Conservation (phyloP, 2,329 filamentous ascomycete genomes). For the Penicillium sp. region DNA sequence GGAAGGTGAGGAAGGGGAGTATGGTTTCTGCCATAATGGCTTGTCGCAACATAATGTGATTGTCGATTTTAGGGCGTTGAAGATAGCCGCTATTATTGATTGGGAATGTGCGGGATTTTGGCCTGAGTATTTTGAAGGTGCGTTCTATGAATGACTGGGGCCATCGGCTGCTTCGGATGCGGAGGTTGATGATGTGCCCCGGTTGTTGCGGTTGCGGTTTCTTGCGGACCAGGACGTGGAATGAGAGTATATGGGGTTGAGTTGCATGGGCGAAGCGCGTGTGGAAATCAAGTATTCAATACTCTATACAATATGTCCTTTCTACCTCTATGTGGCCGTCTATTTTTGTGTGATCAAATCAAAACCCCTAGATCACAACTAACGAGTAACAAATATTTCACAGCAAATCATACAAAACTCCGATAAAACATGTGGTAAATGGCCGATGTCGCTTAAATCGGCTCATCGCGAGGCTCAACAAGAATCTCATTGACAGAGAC, state of each 20-base stretch:
- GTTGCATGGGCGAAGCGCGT: constrained; percentile 9
- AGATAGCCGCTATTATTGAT: not conserved
- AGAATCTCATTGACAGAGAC: constrained; percentile 78
- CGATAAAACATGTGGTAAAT: not conserved
- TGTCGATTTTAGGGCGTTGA: not conserved
- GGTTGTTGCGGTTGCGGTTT: not conserved
- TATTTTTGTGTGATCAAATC: constrained; percentile 1
- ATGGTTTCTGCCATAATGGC: not conserved
- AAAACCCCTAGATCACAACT: constrained; percentile 4
- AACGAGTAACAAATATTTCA: not conserved
- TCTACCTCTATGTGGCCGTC: constrained; percentile 9
- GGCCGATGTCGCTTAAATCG: constrained; percentile 52
- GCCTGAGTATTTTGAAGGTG: not conserved
- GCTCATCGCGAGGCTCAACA: constrained; percentile 75
- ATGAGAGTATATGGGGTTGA: not conserved
- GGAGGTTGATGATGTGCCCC: not conserved
- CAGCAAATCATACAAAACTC: constrained; percentile 1
- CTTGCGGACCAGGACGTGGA: not conserved
- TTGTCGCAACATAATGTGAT: not conserved
- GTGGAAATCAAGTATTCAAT: constrained; percentile 4
- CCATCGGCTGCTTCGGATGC: not conserved
- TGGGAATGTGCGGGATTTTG: not conserved
- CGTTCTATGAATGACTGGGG: not conserved
- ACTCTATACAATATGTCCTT: constrained; percentile 7
- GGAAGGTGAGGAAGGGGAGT: too few species aligned